Percentiles rank a stretch among this genome's conserved stretches.
phyloP scores from a whole-genome alignment of 1,139 yeast species.

The Suhomyces ambrosiae region DNA sequence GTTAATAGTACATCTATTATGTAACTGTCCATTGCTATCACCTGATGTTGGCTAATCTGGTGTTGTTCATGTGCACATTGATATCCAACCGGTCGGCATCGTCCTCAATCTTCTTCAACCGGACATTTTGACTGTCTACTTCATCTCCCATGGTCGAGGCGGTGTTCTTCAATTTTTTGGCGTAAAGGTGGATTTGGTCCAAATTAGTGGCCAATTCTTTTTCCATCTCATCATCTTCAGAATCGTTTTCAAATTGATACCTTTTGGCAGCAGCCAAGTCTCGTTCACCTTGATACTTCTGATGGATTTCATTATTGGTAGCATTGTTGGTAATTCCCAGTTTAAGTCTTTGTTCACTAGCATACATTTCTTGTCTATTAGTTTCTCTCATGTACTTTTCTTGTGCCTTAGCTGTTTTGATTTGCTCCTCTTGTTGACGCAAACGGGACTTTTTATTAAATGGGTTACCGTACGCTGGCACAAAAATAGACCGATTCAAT shows the following conservation, averaged over 20 bases:
- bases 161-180: slow-evolving; percentile 44
- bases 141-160: slow-evolving; percentile 53
- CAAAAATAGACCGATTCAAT: slow-evolving; percentile 78
- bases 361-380: slow-evolving; percentile 46
- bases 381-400: slow-evolving; percentile 55
- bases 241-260: slow-evolving; percentile 55
- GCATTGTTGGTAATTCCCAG: slow-evolving; percentile 44
- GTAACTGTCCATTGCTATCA: too few species aligned
- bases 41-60: slow-evolving; percentile 48
- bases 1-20: too few species aligned
- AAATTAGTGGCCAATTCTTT: slow-evolving; percentile 56
- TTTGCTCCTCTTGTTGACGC: slow-evolving; percentile 71
- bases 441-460: slow-evolving; percentile 80
- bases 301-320: slow-evolving; percentile 42
- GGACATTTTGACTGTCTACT: slow-evolving; percentile 51
- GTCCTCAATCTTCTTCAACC: slow-evolving; percentile 54
- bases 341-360: slow-evolving; percentile 49
- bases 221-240: slow-evolving; percentile 62
- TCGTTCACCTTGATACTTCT: slow-evolving; percentile 53
- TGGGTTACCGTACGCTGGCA: slow-evolving; percentile 82
- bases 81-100: slow-evolving; percentile 59
- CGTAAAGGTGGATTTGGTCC: slow-evolving; percentile 52
- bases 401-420: slow-evolving; percentile 65
- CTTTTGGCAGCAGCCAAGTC: slow-evolving; percentile 50
- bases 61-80: slow-evolving; percentile 52